Conservation (phyloP, 148 eudicot species). For the Tetragonia tetragonoides region DNA sequence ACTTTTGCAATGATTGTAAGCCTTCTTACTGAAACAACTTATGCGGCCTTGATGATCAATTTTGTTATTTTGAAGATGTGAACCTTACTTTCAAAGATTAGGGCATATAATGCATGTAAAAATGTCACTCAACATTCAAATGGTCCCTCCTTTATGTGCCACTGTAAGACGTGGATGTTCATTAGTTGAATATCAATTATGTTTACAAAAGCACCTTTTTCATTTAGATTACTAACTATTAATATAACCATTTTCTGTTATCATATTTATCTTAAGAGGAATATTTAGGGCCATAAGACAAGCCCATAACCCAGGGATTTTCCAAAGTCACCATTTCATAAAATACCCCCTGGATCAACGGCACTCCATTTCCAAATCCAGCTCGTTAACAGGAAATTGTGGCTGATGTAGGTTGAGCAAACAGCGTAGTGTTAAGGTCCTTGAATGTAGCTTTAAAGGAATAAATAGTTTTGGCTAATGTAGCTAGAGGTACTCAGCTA, state of each 20-base stretch:
- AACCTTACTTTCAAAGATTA: background rate
- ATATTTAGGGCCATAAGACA: background rate
- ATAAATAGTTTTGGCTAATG: no score
- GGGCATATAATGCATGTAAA: background rate
- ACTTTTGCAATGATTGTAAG: slow-evolving; percentile 71
- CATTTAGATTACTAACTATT: background rate
- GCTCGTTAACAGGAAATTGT: no score
- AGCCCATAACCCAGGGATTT: no score
- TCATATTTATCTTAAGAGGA: background rate
- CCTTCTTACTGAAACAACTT: background rate
- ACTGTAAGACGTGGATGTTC: background rate
- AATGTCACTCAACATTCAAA: background rate
- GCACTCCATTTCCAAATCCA: no score
- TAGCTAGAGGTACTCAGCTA: no score
- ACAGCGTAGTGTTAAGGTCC: no score
- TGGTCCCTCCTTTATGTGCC: background rate
- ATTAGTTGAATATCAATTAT: background rate
- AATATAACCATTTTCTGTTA: background rate
- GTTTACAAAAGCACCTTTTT: background rate
- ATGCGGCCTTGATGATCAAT: background rate
- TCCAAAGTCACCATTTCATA: no score
- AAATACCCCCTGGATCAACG: no score
- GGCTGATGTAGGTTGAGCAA: no score
- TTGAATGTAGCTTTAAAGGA: no score
- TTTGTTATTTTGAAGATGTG: background rate